Evolutionary conservation across 345 rosid genomes (phyloP), one percentile per base, ranked within the genome.

Genomic region (Pistacia atlantica): DNA sequence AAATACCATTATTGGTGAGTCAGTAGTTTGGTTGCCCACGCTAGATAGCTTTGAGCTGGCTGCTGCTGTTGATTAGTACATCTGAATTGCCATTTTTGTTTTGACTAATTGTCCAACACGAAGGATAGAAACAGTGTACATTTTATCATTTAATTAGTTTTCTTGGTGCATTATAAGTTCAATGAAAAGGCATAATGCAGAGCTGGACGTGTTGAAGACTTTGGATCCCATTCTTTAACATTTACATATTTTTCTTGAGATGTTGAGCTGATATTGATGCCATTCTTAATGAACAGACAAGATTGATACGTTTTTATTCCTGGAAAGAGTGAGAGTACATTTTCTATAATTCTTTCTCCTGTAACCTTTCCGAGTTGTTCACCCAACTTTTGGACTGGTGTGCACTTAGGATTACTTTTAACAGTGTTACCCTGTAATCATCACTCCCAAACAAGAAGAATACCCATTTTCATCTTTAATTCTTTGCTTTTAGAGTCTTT

Each of bases 361-460:
- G 22, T 69, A 31, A 54, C 38, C 66, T 55, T n/a, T 70, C 11
- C 11, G 49, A 17, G 69, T 2, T 38, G 49, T 42, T 20, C 2
- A 58, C 38, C 51, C 2, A 49, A 51, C 77, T 73, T 62, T 73
- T 51, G 69, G 22, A 63, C 61, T 18, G 14, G 62, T 58, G 2
- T 28, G 31, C 59, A 48, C 58, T 31, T 49, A 10, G 42, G 49
- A 61, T 60, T 72, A 59, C 28, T 72, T 59, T 46, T 37, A 59
- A 60, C 67, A 14, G 57, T 46, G 7, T 10, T 16, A 25, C 10
- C 42, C 22, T 72, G 45, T 46, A 46, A 46, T 60, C 75, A 59
- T 60, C 75, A 60, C 75, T 72, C 59, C 38, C 61, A 33, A 59
- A 62, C 68, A 49, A 10, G 33, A 61, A 28, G 66, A 58, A 72